These are phyloP conservation scores for Colletotrichum tofieldiae DNA, from an alignment of 2,329 filamentous ascomycete genomes.

Conservation along the genomic window DNA sequence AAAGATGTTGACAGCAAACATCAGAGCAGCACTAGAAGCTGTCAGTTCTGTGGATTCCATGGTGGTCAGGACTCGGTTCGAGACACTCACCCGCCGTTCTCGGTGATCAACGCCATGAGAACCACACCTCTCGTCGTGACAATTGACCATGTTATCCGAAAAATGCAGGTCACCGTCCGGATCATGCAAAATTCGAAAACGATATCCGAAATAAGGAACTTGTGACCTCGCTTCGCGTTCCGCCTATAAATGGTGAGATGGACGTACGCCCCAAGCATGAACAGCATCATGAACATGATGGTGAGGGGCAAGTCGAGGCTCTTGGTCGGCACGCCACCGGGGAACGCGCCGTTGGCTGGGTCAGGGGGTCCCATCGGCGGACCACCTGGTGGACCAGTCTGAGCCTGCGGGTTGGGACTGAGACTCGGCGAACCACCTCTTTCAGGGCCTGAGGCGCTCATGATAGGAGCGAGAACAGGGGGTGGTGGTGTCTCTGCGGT, in stretches of 20 bases:
- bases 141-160: conserved; percentile 56
- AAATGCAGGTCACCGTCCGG: conserved; percentile 51
- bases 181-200: conserved; percentile 57
- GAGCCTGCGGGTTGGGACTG: conserved; percentile 14
- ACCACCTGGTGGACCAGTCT: conserved; percentile 2
- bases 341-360: conserved; percentile 33
- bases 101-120: conserved; percentile 54
- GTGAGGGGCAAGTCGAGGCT: conserved; percentile 47
- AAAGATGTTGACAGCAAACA: conserved; percentile 57
- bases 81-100: conserved; percentile 53
- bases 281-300: conserved; percentile 47
- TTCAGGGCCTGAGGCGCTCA: conserved; percentile 11
- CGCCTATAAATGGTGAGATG: conserved; percentile 47
- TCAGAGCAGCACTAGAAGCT: conserved; percentile 49
- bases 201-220: conserved; percentile 55
- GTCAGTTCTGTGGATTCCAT: background rate
- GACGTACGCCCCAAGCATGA: conserved; percentile 45
- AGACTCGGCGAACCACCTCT: conserved; percentile 7
- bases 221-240: conserved; percentile 54
- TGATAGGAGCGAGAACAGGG: conserved; percentile 6
- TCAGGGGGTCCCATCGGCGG: conserved; percentile 33
- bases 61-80: background rate
- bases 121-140: conserved; percentile 48
- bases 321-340: conserved; percentile 39
- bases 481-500: background rate